phyloP scores from a whole-genome alignment of 495 filamentous ascomycete genomes.

The Arthonia radiata region DNA sequence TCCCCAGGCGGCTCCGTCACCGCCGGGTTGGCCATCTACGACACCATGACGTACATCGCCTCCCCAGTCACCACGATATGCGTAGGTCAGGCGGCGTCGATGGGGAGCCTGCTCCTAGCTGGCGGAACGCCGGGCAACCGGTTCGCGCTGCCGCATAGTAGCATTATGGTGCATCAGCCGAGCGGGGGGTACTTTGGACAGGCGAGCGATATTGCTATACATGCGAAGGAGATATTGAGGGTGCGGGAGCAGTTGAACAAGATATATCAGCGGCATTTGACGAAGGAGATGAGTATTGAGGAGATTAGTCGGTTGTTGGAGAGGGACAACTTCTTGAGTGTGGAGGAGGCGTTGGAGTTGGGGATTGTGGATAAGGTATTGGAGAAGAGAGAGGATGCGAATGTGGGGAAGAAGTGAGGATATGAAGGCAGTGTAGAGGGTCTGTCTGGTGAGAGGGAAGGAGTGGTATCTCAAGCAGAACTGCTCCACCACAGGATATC shows the following conservation, averaged over 20 bases:
- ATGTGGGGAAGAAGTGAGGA: conserved; percentile 2
- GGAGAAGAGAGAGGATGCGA: conserved; percentile 20
- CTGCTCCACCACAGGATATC: too few relatives aligned
- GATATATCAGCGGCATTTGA: conserved; percentile 73
- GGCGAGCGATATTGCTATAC: conserved; percentile 80
- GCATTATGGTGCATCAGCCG: conserved; percentile 93
- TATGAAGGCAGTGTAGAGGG: too few relatives aligned
- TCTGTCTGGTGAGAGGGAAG: too few relatives aligned
- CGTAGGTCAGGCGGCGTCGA: conserved; percentile 78
- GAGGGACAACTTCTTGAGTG: conserved; percentile 80
- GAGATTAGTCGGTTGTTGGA: conserved; percentile 91
- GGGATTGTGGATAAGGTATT: conserved; percentile 84
- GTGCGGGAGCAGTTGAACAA: conserved; percentile 65
- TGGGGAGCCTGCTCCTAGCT: conserved; percentile 74
- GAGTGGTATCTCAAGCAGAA: too few relatives aligned
- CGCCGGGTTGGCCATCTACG: conserved; percentile 76
- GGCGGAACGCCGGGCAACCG: conserved; percentile 69
- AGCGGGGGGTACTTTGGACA: conserved; percentile 77
- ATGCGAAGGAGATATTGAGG: conserved; percentile 86
- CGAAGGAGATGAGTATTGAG: conserved; percentile 42
- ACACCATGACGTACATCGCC: conserved; percentile 94
- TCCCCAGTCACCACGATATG: conserved; percentile 85
- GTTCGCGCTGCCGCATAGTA: conserved; percentile 72
- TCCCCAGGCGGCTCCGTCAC: conserved; percentile 91
- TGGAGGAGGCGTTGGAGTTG: conserved; percentile 63